Evolutionary conservation across 805 yeast genomes (phyloP).

Genomic region (Sugiyamaella americana): DNA sequence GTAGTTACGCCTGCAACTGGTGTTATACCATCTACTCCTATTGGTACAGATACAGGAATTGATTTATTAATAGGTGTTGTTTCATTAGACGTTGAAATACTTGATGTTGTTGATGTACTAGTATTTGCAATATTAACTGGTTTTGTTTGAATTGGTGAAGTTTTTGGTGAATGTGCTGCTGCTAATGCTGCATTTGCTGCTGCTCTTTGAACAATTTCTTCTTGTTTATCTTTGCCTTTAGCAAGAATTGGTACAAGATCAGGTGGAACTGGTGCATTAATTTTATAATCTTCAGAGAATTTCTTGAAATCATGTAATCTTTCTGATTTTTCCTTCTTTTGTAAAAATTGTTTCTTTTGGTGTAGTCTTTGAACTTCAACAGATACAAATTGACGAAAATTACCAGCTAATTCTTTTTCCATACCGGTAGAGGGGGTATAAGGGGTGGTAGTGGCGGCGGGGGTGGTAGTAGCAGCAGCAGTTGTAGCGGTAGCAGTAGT

Average conservation of each 20-base stretch:
- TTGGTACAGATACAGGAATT: neutral
- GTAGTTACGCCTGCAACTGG: constrained; percentile 4
- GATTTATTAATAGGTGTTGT: neutral
- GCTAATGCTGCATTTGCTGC: constrained; percentile 13
- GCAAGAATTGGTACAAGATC: constrained; percentile 66
- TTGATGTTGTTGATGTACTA: neutral
- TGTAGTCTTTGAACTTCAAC: constrained; percentile 28
- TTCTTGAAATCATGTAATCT: constrained; percentile 47
- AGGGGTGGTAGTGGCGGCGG: constrained; percentile 5
- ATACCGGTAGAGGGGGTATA: constrained; percentile 8
- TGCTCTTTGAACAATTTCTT: constrained; percentile 42
- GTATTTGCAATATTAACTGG: neutral
- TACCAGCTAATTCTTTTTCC: constrained; percentile 27
- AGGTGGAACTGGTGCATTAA: constrained; percentile 47
- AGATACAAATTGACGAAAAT: constrained; percentile 30
- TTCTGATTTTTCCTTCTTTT: constrained; percentile 29
- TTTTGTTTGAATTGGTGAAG: constrained; percentile 6
- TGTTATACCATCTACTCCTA: constrained; percentile 7
- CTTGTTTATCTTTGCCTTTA: constrained; percentile 60
- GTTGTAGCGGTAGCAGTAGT: constrained; percentile 2
- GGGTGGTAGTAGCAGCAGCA: neutral
- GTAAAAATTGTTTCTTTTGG: constrained; percentile 26
- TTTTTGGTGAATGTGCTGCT: constrained; percentile 10
- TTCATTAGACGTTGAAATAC: neutral
- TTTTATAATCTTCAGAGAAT: constrained; percentile 75